Evolutionary conservation across 257 asterid genomes (phyloP).

Genomic region (Asclepias syriaca): DNA sequence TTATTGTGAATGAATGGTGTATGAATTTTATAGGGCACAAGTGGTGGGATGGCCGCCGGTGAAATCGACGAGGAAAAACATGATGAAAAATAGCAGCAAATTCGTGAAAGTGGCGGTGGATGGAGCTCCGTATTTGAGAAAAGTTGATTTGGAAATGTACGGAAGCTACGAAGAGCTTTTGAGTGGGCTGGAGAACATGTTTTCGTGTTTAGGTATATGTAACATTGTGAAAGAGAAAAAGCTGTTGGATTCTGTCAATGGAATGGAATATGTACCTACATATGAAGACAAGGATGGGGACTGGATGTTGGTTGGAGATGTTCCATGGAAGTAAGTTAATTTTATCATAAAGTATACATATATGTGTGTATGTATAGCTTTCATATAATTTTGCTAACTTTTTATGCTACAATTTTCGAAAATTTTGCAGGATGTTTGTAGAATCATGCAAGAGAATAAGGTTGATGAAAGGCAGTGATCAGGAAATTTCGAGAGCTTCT

Average conservation of each 20-base stretch:
- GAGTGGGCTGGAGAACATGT: constrained; percentile 51
- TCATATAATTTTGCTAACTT: not conserved
- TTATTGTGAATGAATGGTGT: not conserved
- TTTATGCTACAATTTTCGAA: not conserved
- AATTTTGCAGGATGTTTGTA: constrained; percentile 60
- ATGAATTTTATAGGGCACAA: constrained; percentile 33
- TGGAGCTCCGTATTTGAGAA: constrained; percentile 75
- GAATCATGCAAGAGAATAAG: constrained; percentile 71
- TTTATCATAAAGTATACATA: too few relatives aligned
- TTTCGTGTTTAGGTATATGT: constrained; percentile 54
- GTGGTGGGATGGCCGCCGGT: constrained; percentile 89
- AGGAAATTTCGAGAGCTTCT: constrained; percentile 26
- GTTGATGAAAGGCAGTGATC: constrained; percentile 63
- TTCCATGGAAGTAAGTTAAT: constrained; percentile 30
- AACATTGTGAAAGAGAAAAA: constrained; percentile 46
- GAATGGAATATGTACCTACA: constrained; percentile 63
- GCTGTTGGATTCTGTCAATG: constrained; percentile 53
- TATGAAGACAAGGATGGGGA: constrained; percentile 88
- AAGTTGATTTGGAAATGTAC: constrained; percentile 52
- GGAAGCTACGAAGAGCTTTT: constrained; percentile 44
- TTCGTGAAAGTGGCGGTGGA: constrained; percentile 76
- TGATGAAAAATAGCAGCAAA: constrained; percentile 39
- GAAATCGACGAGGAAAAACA: constrained; percentile 48
- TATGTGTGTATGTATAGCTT: not conserved
- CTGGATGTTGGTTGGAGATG: constrained; percentile 92